A percentile compares a stretch with the other conserved stretches of the same genome.
phyloP scores from a whole-genome alignment of 352 stramenopile genomes.

The Albugo candida region DNA sequence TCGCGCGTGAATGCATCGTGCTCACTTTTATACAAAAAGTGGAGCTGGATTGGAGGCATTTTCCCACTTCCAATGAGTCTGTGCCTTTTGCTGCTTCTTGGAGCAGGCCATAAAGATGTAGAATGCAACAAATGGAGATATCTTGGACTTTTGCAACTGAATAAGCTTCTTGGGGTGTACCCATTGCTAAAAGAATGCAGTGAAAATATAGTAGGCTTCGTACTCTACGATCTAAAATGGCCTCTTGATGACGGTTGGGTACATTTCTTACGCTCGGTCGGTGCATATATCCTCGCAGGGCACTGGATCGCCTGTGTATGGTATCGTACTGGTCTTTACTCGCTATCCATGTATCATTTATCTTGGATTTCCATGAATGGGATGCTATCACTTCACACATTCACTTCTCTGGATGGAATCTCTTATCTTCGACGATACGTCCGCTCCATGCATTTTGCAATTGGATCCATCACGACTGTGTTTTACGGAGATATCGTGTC shows the following conservation, averaged over 20 bases:
- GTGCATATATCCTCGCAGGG: conserved; percentile 24
- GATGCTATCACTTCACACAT: conserved; percentile 30
- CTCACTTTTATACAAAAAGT: neutral
- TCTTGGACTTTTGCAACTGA: conserved; percentile 29
- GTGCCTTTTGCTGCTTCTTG: conserved; percentile 19
- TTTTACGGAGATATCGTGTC: conserved; percentile 53
- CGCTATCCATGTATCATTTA: conserved; percentile 20
- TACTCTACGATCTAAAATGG: conserved; percentile 29
- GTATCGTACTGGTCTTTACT: conserved; percentile 26
- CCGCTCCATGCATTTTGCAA: conserved; percentile 33
- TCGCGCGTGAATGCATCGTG: neutral
- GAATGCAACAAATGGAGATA: conserved; percentile 26
- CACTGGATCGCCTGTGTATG: conserved; percentile 60
- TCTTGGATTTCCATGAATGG: conserved; percentile 34
- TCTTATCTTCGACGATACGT: conserved; percentile 25
- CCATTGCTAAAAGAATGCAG: conserved; percentile 5
- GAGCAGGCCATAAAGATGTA: conserved; percentile 13
- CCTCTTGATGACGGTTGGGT: conserved; percentile 25
- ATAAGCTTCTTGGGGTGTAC: conserved; percentile 33
- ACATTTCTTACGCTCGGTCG: conserved; percentile 27
- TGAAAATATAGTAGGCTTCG: conserved; percentile 5
- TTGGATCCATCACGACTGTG: conserved; percentile 41
- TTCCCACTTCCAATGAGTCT: conserved; percentile 11
- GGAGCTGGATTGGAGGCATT: neutral
- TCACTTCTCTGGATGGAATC: conserved; percentile 20